A percentile compares a stretch with the other conserved stretches of the same genome.
phyloP scores from a whole-genome alignment of 1,139 yeast genomes.

The Zygosaccharomyces sapae region DNA sequence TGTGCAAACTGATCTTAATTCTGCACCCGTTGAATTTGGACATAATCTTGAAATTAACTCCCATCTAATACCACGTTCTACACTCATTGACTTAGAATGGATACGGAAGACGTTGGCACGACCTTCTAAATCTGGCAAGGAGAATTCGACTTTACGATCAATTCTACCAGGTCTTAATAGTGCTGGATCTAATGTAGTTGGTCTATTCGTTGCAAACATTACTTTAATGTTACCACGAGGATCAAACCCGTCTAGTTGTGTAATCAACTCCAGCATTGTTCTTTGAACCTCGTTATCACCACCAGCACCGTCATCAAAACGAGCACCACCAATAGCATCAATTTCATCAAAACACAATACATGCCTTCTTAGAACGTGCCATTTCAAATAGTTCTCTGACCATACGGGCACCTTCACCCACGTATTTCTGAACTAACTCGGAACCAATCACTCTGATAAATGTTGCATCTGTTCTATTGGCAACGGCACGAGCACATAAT shows the following conservation, averaged over 20 bases:
- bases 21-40: slow-evolving; percentile 98
- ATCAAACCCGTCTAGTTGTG: slow-evolving; percentile 96
- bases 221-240: slow-evolving; percentile 98
- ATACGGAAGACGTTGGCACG: slow-evolving; percentile 95
- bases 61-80: slow-evolving; percentile 97
- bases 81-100: slow-evolving; percentile 95
- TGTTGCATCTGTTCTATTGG: slow-evolving; percentile 97
- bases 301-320: slow-evolving; percentile 99
- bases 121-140: slow-evolving; percentile 94
- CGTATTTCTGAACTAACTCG: slow-evolving; percentile 94
- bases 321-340: slow-evolving; percentile 98
- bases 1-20: slow-evolving; percentile 90
- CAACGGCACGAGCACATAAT: slow-evolving; percentile 96
- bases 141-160: slow-evolving; percentile 95
- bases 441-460: slow-evolving; percentile 97
- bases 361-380: slow-evolving; percentile 97
- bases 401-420: slow-evolving; percentile 99
- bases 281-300: slow-evolving; percentile 99
- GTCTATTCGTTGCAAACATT: slow-evolving; percentile 98
- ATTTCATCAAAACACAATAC: slow-evolving; percentile 92
- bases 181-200: slow-evolving; percentile 97
- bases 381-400: slow-evolving; percentile 95
- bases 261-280: slow-evolving; percentile 96
- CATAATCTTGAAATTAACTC: slow-evolving; percentile 93
- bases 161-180: slow-evolving; percentile 95